phyloP scores from a whole-genome alignment of 2,329 filamentous ascomycete species.

The Monosporascus sp. region DNA sequence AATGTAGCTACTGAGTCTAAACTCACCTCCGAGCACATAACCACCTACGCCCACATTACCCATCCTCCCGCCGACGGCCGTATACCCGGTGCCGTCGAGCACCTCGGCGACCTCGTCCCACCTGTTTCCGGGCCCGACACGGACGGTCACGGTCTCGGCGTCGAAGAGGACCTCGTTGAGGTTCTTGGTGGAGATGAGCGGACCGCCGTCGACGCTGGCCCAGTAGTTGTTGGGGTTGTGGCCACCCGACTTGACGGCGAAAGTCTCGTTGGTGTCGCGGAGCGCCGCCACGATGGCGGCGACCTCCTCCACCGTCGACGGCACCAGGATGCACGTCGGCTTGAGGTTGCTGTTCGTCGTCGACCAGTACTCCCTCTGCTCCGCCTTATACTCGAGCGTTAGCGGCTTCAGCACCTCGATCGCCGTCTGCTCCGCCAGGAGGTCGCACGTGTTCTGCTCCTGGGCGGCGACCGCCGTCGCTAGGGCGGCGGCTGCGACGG shows the following conservation, averaged over 20 bases:
- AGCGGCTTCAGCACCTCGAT: conserved; percentile 29
- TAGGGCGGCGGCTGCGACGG: conserved; percentile 12
- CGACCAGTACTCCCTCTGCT: conserved; percentile 43
- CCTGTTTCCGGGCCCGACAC: conserved; percentile 41
- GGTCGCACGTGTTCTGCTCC: conserved; percentile 31
- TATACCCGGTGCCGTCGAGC: conserved; percentile 38
- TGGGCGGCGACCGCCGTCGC: conserved; percentile 10
- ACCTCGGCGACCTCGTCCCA: conserved; percentile 36
- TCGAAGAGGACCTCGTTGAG: conserved; percentile 38
- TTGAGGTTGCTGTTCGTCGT: conserved; percentile 36
- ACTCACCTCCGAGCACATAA: conserved; percentile 49
- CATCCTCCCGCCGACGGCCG: conserved; percentile 39
- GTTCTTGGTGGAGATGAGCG: conserved; percentile 44
- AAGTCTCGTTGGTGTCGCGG: conserved; percentile 39
- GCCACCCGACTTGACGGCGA: conserved; percentile 53
- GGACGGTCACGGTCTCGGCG: conserved; percentile 30
- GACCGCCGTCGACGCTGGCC: conserved; percentile 44
- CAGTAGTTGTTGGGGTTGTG: conserved; percentile 52
- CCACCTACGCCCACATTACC: conserved; percentile 45
- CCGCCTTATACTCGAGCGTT: conserved; percentile 29
- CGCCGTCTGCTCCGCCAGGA: conserved; percentile 25
- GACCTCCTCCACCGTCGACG: conserved; percentile 45
- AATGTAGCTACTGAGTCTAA: conserved; percentile 39
- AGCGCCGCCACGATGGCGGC: conserved; percentile 47
- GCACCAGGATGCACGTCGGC: conserved; percentile 43